Evolutionary conservation across 257 asterid species (phyloP).

Genomic region (Solanum bukasovii): DNA sequence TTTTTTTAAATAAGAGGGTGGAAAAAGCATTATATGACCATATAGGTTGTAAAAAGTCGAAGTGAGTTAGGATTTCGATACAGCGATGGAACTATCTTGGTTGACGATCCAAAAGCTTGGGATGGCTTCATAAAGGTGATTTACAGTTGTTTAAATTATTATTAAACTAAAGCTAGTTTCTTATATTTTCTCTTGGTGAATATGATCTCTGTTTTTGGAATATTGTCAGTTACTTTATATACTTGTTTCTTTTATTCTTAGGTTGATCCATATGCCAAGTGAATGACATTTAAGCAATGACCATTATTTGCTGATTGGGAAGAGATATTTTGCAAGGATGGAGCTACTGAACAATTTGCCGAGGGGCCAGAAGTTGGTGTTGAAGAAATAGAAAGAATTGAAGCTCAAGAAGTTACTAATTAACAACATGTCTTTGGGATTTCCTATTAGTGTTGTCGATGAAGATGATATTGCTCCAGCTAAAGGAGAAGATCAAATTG

Average conservation of each 20-base stretch:
- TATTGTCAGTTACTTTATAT: not conserved
- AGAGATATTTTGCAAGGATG: no score
- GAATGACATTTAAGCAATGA: not conserved
- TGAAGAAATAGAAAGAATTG: not conserved
- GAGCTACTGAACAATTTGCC: not conserved
- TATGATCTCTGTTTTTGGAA: not conserved
- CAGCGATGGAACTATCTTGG: not conserved
- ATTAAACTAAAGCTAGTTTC: not conserved
- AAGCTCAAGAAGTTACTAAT: not conserved
- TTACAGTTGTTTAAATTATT: not conserved
- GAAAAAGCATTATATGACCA: not conserved
- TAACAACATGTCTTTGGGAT: not conserved
- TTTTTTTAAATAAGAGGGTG: not conserved
- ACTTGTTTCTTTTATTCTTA: no score
- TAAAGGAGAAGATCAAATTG: not conserved
- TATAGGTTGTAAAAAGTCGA: not conserved
- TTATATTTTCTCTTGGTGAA: not conserved
- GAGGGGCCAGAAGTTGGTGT: not conserved
- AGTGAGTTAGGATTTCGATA: not conserved
- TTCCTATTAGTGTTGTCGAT: not conserved
- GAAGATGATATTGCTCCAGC: not conserved
- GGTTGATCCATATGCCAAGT: not conserved
- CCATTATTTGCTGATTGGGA: not conserved
- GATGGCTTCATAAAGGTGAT: no score
- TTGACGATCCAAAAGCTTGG: not conserved